Evolutionary conservation across 495 filamentous ascomycete species (phyloP).

Genomic region (Aspergillus asperescens): DNA sequence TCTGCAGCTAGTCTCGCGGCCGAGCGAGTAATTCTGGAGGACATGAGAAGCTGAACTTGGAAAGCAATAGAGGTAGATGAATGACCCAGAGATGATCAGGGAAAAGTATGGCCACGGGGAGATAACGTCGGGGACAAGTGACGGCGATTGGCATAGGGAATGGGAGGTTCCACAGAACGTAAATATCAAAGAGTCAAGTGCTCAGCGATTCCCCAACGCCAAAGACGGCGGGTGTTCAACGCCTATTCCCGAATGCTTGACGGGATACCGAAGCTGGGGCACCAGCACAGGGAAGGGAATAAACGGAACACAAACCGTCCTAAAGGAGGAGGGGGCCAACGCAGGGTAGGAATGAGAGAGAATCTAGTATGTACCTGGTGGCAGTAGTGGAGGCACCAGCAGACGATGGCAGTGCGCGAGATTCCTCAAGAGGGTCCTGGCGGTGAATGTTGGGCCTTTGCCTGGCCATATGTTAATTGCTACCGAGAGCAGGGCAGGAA

Average conservation of each 20-base stretch:
- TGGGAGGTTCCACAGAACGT: neutral
- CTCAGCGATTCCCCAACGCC: neutral
- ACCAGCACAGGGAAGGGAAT: slow-evolving; percentile 6
- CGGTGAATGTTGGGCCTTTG: slow-evolving; percentile 44
- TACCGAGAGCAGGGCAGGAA: slow-evolving; percentile 32
- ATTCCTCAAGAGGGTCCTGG: slow-evolving; percentile 48
- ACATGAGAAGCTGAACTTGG: slow-evolving; percentile 59
- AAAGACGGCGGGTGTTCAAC: neutral
- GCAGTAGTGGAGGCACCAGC: slow-evolving; percentile 41
- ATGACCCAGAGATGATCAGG: slow-evolving; percentile 3
- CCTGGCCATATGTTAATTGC: slow-evolving; percentile 49
- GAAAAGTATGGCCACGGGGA: neutral
- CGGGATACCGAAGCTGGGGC: neutral
- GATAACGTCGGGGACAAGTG: neutral
- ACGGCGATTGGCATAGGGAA: neutral
- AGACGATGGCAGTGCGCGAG: slow-evolving; percentile 33
- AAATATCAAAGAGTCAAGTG: neutral
- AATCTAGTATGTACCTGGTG: slow-evolving; percentile 43
- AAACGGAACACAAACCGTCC: slow-evolving; percentile 1
- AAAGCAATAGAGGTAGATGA: slow-evolving; percentile 3
- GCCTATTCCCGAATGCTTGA: slow-evolving; percentile 4
- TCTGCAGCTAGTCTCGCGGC: slow-evolving; percentile 72
- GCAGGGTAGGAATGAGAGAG: slow-evolving; percentile 13
- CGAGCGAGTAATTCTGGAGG: slow-evolving; percentile 76
- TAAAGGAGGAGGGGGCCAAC: slow-evolving; percentile 1